Evolutionary conservation across 192 early-diverging fungal genomes (phyloP).

Genomic region (Backusella liffmaniae): DNA sequence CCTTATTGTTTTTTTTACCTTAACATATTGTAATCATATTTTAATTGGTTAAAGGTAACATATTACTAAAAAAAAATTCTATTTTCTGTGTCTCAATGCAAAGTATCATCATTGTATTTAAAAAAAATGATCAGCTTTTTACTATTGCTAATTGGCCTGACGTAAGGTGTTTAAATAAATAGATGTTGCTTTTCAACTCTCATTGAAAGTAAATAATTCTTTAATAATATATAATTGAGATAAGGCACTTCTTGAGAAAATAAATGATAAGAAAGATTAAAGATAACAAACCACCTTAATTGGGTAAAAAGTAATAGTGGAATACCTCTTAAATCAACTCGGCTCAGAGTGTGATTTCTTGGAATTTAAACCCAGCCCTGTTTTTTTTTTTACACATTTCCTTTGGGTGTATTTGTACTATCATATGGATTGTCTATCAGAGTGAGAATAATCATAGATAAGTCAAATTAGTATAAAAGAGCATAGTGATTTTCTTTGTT

Average conservation of each 20-base stretch:
- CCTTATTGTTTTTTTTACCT: neutral
- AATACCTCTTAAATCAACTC: neutral
- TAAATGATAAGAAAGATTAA: slow-evolving; percentile 12
- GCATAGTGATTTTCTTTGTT: neutral
- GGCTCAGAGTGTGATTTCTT: neutral
- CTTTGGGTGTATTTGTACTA: neutral
- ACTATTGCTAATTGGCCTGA: neutral
- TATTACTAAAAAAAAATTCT: neutral
- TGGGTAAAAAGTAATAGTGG: neutral
- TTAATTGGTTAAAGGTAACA: neutral
- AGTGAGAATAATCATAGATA: neutral
- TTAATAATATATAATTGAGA: neutral
- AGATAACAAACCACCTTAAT: slow-evolving; percentile 9
- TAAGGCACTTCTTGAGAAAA: neutral
- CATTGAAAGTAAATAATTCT: neutral
- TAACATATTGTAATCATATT: neutral
- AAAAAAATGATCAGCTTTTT: neutral
- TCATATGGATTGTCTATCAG: neutral
- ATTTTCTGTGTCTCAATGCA: neutral
- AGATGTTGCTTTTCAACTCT: neutral
- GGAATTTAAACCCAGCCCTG: neutral
- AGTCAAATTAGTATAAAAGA: neutral
- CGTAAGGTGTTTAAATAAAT: neutral
- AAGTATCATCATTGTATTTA: neutral
- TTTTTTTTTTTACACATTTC: neutral